Evolutionary conservation across 2,329 filamentous ascomycete species (phyloP).

Genomic region (Fusarium sublunatum): DNA sequence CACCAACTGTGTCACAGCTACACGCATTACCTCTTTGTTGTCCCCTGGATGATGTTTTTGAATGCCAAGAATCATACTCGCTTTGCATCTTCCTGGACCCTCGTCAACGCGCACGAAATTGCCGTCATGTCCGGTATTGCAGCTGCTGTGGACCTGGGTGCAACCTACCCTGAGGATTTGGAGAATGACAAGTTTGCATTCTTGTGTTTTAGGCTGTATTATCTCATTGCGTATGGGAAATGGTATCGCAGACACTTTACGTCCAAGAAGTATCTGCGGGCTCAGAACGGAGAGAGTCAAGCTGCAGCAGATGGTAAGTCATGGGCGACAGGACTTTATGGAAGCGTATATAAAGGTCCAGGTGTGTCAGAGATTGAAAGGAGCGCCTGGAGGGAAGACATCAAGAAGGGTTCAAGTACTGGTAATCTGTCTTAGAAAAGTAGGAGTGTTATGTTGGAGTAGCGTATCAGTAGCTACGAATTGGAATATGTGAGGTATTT

Average conservation of each 20-base stretch:
- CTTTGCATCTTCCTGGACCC: slow-evolving; percentile 24
- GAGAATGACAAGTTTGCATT: slow-evolving; percentile 72
- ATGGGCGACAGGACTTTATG: slow-evolving; percentile 69
- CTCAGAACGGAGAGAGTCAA: slow-evolving; percentile 48
- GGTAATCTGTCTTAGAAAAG: slow-evolving; percentile 45
- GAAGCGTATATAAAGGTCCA: slow-evolving; percentile 69
- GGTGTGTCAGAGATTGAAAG: slow-evolving; percentile 65
- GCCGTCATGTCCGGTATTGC: slow-evolving; percentile 33
- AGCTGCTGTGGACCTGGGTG: slow-evolving; percentile 25
- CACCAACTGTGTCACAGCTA: slow-evolving; percentile 30
- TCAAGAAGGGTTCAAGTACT: slow-evolving; percentile 52
- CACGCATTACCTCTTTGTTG: slow-evolving; percentile 26
- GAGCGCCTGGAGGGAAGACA: slow-evolving; percentile 60
- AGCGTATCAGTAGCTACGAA: too few species aligned
- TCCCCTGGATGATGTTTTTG: slow-evolving; percentile 32
- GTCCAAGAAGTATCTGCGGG: slow-evolving; percentile 27
- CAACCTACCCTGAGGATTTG: slow-evolving; percentile 55
- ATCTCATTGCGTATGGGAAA: slow-evolving; percentile 68
- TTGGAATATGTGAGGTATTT: too few species aligned
- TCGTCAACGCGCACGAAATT: slow-evolving; percentile 18
- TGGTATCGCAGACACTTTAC: slow-evolving; percentile 64
- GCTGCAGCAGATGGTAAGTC: slow-evolving; percentile 58
- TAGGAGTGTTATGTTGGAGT: too few species aligned
- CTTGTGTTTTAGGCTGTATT: slow-evolving; percentile 70
- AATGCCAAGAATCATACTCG: slow-evolving; percentile 34